Conservation (phyloP, 73 alveolate genomes). For the Stentor roeselii region DNA sequence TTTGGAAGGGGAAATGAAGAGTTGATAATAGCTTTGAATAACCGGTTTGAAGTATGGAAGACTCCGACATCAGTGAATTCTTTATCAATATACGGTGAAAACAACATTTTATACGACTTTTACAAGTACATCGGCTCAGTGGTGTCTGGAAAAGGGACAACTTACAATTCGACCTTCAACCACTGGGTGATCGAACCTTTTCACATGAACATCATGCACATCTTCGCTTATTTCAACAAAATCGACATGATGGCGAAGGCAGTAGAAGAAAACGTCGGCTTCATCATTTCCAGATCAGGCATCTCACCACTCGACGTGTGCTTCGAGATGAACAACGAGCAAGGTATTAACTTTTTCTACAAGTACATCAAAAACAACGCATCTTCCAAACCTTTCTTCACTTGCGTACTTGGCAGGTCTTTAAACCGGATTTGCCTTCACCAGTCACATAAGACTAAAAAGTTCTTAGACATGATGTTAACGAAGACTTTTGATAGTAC, state of each 20-base stretch:
- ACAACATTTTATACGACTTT: neutral
- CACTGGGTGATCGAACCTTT: constrained; percentile 24
- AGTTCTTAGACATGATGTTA: neutral
- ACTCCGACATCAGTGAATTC: neutral
- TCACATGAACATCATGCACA: neutral
- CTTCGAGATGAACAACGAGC: neutral
- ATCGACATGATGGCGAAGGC: neutral
- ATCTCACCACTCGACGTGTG: neutral
- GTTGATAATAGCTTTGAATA: too few relatives aligned
- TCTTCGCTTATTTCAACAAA: constrained; percentile 15
- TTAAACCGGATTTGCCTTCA: neutral
- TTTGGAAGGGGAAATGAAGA: neutral
- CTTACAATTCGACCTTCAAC: neutral
- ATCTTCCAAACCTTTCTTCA: neutral
- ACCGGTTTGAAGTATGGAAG: neutral
- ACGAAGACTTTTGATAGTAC: neutral
- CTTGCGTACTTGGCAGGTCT: neutral
- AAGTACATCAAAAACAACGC: neutral
- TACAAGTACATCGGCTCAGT: neutral
- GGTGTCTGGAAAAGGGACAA: neutral
- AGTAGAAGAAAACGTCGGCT: neutral
- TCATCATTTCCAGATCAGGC: neutral
- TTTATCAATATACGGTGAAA: neutral
- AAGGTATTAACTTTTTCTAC: neutral
- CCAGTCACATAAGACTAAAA: neutral